Evolutionary conservation across 352 stramenopile genomes (phyloP), one percentile per base, ranked within the genome.

Genomic region (Phytophthora ohioensis): DNA sequence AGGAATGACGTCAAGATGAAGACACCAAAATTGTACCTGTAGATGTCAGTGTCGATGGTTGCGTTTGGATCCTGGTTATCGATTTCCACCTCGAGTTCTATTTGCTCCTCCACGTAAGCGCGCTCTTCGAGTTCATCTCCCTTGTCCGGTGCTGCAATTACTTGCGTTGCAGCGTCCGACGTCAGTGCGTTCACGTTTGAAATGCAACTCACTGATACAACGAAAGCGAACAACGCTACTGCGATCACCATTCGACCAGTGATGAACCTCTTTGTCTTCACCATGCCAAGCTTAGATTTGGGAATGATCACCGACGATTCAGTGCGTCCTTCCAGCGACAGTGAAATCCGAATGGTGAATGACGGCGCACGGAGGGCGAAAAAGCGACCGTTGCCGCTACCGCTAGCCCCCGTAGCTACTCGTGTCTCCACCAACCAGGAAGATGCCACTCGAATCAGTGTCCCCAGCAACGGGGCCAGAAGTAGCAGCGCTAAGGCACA

Each of bases 121-220:
- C 82, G 77, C 12, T 68, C 67, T 42, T 94, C 87, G 13, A 93
- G 78, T 61, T 91, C 84, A 32, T 90, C 82, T 15, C 74, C 81
- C 65, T 91, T 90, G 67, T 91, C 85, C 3, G 82, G 85, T 34
- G 85, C 80, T n/a, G 81, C 69, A 52, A 93, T 92, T 52, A 91
- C 73, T 39, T 88, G 80, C 34, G 62, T 45, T 48, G 66, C n/a
- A 5, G 66, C 32, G 32, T 78, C 49, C 17, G 58, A 51, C 15
- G 53, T 55, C 45, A 67, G 17, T 39, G 64, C 51, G 10, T 32
- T 9, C 13, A 62, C 45, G 10, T n/a, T 43, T 7, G 43, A 45
- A 27, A 64, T 10, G 9, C 5, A 46, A 12, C 7, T 36, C 17
- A 4, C 15, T 3, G 48, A 4, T 12, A 64, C 12, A 4, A 72